A percentile compares a stretch with the other conserved stretches of the same genome.
phyloP scores from a whole-genome alignment of 1,139 yeast species.

The Pichia cactophila region DNA sequence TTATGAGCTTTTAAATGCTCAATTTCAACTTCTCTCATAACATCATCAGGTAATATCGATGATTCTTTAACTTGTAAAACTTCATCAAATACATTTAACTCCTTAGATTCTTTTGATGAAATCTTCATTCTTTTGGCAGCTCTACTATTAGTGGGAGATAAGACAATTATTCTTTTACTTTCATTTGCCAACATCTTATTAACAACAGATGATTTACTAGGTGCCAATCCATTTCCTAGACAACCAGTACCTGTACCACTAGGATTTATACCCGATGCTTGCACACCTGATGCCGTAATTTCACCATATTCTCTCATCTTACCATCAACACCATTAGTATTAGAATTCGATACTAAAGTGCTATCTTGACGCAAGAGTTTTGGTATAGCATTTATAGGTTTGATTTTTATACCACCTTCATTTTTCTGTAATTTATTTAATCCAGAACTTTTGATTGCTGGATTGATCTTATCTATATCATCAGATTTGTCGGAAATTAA shows the following conservation, averaged over 20 bases:
- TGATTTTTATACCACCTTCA: background rate
- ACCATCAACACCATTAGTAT: slow-evolving; percentile 11
- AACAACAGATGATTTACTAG: slow-evolving; percentile 57
- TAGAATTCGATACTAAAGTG: slow-evolving; percentile 3
- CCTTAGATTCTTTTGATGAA: background rate
- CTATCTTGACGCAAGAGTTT: slow-evolving; percentile 10
- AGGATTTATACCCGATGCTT: slow-evolving; percentile 24
- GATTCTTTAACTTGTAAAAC: background rate
- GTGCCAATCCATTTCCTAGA: slow-evolving; percentile 63
- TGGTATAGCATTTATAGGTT: background rate
- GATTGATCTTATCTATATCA: slow-evolving; percentile 9
- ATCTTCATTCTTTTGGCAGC: background rate
- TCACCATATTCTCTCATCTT: slow-evolving; percentile 36
- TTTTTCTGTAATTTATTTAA: background rate
- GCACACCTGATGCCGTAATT: slow-evolving; percentile 75
- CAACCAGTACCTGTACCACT: slow-evolving; percentile 12
- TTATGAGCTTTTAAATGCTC: background rate
- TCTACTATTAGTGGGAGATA: slow-evolving; percentile 7
- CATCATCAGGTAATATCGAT: background rate
- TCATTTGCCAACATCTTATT: slow-evolving; percentile 40
- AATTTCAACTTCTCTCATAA: background rate
- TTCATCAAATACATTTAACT: background rate
- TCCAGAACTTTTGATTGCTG: background rate
- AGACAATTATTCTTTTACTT: slow-evolving; percentile 18
- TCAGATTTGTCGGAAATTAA: slow-evolving; percentile 11